Evolutionary conservation across 2,329 filamentous ascomycete genomes (phyloP).

Genomic region (Exophiala bonariae): DNA sequence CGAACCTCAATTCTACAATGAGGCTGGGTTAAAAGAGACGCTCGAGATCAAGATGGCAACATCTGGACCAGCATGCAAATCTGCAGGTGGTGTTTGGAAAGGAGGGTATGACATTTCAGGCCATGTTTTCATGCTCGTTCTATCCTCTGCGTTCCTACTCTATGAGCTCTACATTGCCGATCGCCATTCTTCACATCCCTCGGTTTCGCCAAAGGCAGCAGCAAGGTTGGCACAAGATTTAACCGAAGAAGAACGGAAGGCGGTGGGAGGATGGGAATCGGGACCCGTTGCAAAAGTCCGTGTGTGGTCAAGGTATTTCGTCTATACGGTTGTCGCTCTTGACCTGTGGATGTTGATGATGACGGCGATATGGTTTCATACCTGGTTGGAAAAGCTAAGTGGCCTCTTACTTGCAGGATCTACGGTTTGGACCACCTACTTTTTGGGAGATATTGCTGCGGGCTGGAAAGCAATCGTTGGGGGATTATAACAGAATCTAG

Average conservation of each 20-base stretch:
- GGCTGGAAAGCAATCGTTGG: constrained; percentile 49
- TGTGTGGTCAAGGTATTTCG: constrained; percentile 54
- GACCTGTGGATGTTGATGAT: constrained; percentile 97
- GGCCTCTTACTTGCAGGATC: constrained; percentile 50
- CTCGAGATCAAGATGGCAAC: constrained; percentile 61
- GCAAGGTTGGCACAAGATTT: constrained; percentile 47
- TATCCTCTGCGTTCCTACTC: constrained; percentile 77
- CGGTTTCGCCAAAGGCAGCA: constrained; percentile 37
- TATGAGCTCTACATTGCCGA: constrained; percentile 75
- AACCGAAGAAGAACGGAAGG: constrained; percentile 40
- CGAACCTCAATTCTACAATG: constrained; percentile 44
- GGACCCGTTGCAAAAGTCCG: constrained; percentile 52
- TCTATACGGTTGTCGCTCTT: constrained; percentile 63
- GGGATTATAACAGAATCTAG: constrained; percentile 31
- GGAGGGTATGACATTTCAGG: constrained; percentile 97
- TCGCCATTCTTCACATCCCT: constrained; percentile 43
- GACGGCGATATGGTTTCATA: constrained; percentile 98
- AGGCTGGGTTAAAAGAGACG: constrained; percentile 13
- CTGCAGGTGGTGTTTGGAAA: constrained; percentile 77
- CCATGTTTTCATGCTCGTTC: constrained; percentile 87
- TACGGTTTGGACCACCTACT: constrained; percentile 53
- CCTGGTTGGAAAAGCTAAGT: constrained; percentile 87
- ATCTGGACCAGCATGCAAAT: constrained; percentile 67
- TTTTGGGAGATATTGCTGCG: constrained; percentile 47
- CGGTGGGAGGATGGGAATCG: constrained; percentile 31